These are phyloP conservation scores for Lentinula novae-zelandiae DNA, from an alignment of 1,284 basidiomycete species.

Conservation along the genomic window DNA sequence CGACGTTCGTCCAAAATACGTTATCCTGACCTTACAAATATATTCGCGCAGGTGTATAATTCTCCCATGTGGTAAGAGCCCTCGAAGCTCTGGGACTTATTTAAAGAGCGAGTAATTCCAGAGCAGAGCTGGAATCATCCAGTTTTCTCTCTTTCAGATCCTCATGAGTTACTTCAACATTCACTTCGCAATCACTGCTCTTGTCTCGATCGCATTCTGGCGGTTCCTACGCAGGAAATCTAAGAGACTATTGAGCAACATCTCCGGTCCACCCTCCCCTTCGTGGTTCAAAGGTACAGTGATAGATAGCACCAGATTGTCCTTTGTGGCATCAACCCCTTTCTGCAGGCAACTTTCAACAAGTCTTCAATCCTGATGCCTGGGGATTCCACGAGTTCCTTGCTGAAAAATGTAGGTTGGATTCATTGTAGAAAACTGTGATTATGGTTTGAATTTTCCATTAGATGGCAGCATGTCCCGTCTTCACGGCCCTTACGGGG, in stretches of 20 bases:
- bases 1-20: too few relatives aligned
- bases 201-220: background rate
- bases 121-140: background rate
- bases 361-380: constrained; percentile 1
- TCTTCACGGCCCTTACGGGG: background rate
- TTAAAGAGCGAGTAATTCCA: background rate
- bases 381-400: constrained; percentile 8
- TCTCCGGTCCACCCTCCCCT: constrained; percentile 27
- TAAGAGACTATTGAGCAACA: constrained; percentile 22
- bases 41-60: too few relatives aligned
- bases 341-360: constrained; percentile 2
- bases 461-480: constrained; percentile 1
- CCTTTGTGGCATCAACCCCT: background rate
- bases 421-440: background rate
- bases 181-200: background rate
- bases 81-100: background rate
- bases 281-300: constrained; percentile 25
- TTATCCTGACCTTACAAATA: too few relatives aligned
- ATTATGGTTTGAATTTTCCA: background rate
- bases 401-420: background rate
- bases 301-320: background rate
- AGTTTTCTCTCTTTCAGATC: background rate
- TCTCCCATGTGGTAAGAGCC: background rate
- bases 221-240: background rate
- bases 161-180: background rate